phyloP scores from a whole-genome alignment of 1,139 yeast species.

The Kodamaea anthophila region DNA sequence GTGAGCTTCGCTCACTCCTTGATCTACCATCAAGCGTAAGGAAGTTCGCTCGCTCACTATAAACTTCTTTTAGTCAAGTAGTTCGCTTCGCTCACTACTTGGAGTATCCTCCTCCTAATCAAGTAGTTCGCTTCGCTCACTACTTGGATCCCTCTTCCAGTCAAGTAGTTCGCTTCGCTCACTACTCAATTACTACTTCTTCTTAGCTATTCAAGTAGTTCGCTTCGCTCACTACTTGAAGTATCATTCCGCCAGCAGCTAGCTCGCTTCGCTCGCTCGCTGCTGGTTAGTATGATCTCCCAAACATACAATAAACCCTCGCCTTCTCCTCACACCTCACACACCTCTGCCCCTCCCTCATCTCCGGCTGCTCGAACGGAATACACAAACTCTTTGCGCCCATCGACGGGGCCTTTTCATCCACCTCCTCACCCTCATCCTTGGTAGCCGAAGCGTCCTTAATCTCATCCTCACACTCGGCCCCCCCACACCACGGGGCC shows the following conservation, averaged over 20 bases:
- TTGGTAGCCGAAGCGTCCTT: conserved; percentile 87
- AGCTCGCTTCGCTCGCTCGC: background rate
- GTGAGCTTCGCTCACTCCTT: too few species aligned
- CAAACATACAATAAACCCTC: conserved; percentile 82
- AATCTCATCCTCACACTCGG: conserved; percentile 94
- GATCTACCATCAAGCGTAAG: too few species aligned
- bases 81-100: too few species aligned
- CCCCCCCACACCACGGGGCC: conserved; percentile 96
- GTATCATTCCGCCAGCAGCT: background rate
- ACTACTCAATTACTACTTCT: background rate
- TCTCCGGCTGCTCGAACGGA: conserved; percentile 85
- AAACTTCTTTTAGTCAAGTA: too few species aligned
- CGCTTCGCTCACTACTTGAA: background rate
- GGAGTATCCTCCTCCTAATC: too few species aligned
- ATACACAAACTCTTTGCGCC: conserved; percentile 98
- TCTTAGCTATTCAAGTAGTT: conserved; percentile 1
- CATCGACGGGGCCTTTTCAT: conserved; percentile 97
- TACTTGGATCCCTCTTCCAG: too few species aligned
- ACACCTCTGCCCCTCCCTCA: conserved; percentile 78
- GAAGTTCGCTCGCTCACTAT: too few species aligned
- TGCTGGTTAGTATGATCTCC: conserved; percentile 71
- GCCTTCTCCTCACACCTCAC: conserved; percentile 77
- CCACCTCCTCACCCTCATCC: conserved; percentile 77
- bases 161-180: background rate
- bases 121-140: too few species aligned